Evolutionary conservation across 2,329 filamentous ascomycete genomes (phyloP).

Genomic region (Microcera coccophila): DNA sequence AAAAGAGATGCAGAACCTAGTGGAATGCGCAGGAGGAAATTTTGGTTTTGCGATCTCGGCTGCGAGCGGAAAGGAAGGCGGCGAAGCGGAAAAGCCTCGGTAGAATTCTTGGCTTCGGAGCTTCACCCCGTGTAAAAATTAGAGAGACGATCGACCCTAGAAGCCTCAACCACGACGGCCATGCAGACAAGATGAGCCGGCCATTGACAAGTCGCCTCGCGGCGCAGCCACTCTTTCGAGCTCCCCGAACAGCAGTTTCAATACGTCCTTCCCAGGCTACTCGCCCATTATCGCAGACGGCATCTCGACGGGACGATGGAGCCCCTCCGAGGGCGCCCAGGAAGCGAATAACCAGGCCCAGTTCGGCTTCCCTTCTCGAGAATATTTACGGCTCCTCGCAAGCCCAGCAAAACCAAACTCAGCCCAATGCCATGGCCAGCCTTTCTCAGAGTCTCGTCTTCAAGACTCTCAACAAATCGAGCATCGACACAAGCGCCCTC

Average conservation of each 20-base stretch:
- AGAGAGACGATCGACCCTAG: constrained; percentile 17
- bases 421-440: constrained; percentile 31
- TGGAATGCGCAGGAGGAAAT: constrained; percentile 34
- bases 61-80: constrained; percentile 32
- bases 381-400: constrained; percentile 32
- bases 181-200: constrained; percentile 42
- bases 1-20: constrained; percentile 26
- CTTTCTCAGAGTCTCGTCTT: constrained; percentile 39
- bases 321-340: constrained; percentile 16
- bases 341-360: constrained; percentile 24
- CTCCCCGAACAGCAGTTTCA: constrained; percentile 17
- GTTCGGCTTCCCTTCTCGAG: constrained; percentile 31
- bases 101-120: constrained; percentile 12
- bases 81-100: constrained; percentile 36
- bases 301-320: constrained; percentile 26
- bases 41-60: constrained; percentile 39
- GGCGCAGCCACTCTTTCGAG: constrained; percentile 37
- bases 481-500: constrained; percentile 33
- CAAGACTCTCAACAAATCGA: constrained; percentile 34
- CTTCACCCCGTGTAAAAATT: constrained; percentile 25
- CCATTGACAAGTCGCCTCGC: constrained; percentile 41
- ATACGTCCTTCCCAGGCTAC: constrained; percentile 20
- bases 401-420: constrained; percentile 12
- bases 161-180: constrained; percentile 15
- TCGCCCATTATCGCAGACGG: constrained; percentile 41